phyloP scores from a whole-genome alignment of 352 stramenopile genomes.

The Globisporangium acanthophoron region DNA sequence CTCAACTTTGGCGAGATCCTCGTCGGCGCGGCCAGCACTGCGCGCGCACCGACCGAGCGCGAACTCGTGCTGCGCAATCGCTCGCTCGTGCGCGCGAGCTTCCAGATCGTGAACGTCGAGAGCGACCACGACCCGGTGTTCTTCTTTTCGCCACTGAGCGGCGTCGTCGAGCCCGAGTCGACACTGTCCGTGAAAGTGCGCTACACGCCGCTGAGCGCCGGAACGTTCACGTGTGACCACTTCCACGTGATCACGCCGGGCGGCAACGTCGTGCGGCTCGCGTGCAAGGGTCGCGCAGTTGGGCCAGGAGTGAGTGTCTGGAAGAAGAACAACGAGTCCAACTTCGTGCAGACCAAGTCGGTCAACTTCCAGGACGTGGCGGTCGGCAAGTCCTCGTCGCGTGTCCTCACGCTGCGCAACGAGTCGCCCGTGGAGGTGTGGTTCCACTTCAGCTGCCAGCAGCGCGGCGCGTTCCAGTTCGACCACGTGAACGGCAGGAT shows the following conservation, averaged over 20 bases:
- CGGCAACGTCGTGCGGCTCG: conserved; percentile 77
- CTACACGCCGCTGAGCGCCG: conserved; percentile 78
- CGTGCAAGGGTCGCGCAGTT: conserved; percentile 61
- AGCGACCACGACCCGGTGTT: conserved; percentile 85
- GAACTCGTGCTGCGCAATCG: conserved; percentile 88
- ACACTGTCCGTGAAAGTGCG: conserved; percentile 57
- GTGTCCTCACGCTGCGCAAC: conserved; percentile 84
- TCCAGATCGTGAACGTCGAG: conserved; percentile 69
- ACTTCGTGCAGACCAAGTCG: conserved; percentile 63
- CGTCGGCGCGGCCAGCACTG: conserved; percentile 43
- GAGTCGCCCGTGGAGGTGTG: conserved; percentile 59
- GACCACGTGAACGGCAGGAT: conserved; percentile 73
- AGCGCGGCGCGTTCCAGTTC: conserved; percentile 83
- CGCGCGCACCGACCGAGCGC: conserved; percentile 46
- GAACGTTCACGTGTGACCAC: conserved; percentile 88
- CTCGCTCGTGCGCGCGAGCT: conserved; percentile 86
- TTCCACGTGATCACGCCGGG: conserved; percentile 88
- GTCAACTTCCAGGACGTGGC: conserved; percentile 90
- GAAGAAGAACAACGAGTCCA: conserved; percentile 76
- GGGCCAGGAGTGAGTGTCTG: conserved; percentile 65
- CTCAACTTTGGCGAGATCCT: conserved; percentile 84
- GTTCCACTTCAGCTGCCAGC: conserved; percentile 79
- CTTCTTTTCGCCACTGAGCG: conserved; percentile 59
- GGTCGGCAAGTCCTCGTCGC: conserved; percentile 44
- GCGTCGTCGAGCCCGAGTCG: conserved; percentile 74